Base-by-base conservation (phyloP, 148 eudicot species). In the Mesembryanthemum crystallinum region DNA sequence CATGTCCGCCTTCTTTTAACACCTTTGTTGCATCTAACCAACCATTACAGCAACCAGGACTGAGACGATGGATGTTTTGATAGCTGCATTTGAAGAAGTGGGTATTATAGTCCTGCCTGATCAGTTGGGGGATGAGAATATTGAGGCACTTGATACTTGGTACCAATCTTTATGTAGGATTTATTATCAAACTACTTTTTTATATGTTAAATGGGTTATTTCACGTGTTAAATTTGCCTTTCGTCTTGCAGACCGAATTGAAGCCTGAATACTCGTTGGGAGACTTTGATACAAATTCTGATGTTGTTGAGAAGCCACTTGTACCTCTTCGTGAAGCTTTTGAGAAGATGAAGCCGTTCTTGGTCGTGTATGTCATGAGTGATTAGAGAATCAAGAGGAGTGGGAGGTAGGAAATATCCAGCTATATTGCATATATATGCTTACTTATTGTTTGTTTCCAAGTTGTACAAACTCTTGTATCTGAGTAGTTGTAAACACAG, bases 191-290 rank as follows among this genome's bases (percentile, higher is more conserved):
- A 28, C 29, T 51, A 29, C 27, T 12, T 69, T 64, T 23, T 54
- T 45, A 0, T 7, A 0, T 62, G 39, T 37, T 35, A 3, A n/a
- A 52, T 24, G 35, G 43, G 28, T 7, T 64, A 9, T 55, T 14
- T 65, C 69, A 47, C 58, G 45, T 39, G 6, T n/a, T 81, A 73
- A 67, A 67, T 68, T 77, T 51, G 28, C 30, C 33, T 81, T n/a
- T 70, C n/a, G 76, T 49, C 28, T 70, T 87, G 84, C 86, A 95
- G 99, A 79, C 87, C 66, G 99, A 95, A 81, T 88, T 96, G 72
- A 97, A 95, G 77, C 96, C 96, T 57, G 97, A 95, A 80, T 95
- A 86, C 82, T 69, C 88, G 81, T 78, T 95, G 86, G 99, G 83
- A 69, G 93, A 90, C 37, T 95, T 92, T 63, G 97, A 85, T 70